phyloP scores from a whole-genome alignment of 176 grass and related monocot species.

The Musa schizocarpa region DNA sequence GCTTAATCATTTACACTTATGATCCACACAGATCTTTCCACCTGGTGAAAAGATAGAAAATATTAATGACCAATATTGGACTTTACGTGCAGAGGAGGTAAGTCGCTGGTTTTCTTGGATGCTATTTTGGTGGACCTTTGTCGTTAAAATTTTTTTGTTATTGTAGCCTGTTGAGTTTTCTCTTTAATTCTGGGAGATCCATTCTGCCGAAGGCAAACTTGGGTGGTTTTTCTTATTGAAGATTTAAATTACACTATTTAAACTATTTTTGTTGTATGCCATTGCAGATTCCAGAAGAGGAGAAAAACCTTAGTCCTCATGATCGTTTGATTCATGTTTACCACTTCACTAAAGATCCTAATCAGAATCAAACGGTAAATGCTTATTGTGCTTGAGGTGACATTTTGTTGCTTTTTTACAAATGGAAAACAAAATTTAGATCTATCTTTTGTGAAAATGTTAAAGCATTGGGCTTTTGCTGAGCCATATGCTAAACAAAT shows the following conservation, averaged over 20 bases:
- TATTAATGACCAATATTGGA: slow-evolving; percentile 99
- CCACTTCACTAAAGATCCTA: slow-evolving; percentile 82
- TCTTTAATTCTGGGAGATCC: slow-evolving; percentile 3
- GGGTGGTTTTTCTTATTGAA: neutral
- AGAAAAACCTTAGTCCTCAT: slow-evolving; percentile 78
- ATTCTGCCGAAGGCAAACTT: neutral
- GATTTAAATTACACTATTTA: no score
- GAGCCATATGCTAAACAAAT: no score
- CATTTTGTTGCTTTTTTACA: neutral
- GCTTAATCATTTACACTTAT: neutral
- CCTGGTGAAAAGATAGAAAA: slow-evolving; percentile 91
- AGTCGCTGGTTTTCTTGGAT: neutral
- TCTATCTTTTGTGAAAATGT: neutral
- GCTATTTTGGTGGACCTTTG: slow-evolving; percentile 1
- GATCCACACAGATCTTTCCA: slow-evolving; percentile 64
- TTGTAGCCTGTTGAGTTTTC: neutral
- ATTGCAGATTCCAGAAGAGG: slow-evolving; percentile 89
- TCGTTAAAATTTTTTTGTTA: neutral
- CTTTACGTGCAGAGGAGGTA: slow-evolving; percentile 94
- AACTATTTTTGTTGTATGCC: neutral
- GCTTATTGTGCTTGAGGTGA: neutral
- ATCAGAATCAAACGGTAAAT: slow-evolving; percentile 91
- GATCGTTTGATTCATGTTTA: slow-evolving; percentile 96
- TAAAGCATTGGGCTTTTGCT: no score
- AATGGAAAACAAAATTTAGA: neutral